Evolutionary conservation across 257 asterid species (phyloP).

Genomic region (Nicotiana sylvestris): DNA sequence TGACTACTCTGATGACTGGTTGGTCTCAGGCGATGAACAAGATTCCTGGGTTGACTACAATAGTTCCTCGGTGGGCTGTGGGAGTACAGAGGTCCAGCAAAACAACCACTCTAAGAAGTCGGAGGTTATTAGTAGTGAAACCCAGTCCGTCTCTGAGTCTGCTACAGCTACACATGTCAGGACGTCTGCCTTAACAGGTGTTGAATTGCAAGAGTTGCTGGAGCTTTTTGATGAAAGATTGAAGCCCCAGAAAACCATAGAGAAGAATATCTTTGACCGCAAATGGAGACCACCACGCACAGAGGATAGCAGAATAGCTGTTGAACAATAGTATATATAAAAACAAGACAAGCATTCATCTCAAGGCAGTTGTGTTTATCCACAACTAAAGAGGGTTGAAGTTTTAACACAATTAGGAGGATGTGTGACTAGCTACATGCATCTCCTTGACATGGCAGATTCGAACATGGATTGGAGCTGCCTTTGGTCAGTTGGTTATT

Average conservation of each 20-base stretch:
- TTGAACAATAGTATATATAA: slow-evolving; percentile 30
- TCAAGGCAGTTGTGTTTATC: background rate
- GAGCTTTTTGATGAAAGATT: slow-evolving; percentile 63
- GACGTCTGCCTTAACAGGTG: slow-evolving; percentile 77
- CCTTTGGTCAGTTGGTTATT: background rate
- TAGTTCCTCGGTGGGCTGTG: slow-evolving; percentile 37
- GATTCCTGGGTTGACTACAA: slow-evolving; percentile 44
- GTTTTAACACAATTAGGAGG: background rate
- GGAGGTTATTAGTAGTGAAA: slow-evolving; percentile 3
- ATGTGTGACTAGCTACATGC: background rate
- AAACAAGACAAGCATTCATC: background rate
- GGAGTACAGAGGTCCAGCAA: slow-evolving; percentile 25
- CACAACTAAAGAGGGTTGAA: background rate
- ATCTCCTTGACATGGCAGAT: background rate
- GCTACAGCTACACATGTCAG: slow-evolving; percentile 37
- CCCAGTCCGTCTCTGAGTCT: slow-evolving; percentile 22
- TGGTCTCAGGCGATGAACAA: slow-evolving; percentile 41
- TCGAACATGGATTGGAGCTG: background rate
- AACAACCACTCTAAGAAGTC: slow-evolving; percentile 19
- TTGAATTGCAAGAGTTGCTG: slow-evolving; percentile 80
- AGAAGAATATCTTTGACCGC: slow-evolving; percentile 46
- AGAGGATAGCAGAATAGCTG: slow-evolving; percentile 43
- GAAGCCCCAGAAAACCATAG: slow-evolving; percentile 28
- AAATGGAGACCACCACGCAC: slow-evolving; percentile 90
- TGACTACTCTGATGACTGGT: slow-evolving; percentile 44